phyloP scores from a whole-genome alignment of 2,329 filamentous ascomycete species.

The Claviceps citrina region DNA sequence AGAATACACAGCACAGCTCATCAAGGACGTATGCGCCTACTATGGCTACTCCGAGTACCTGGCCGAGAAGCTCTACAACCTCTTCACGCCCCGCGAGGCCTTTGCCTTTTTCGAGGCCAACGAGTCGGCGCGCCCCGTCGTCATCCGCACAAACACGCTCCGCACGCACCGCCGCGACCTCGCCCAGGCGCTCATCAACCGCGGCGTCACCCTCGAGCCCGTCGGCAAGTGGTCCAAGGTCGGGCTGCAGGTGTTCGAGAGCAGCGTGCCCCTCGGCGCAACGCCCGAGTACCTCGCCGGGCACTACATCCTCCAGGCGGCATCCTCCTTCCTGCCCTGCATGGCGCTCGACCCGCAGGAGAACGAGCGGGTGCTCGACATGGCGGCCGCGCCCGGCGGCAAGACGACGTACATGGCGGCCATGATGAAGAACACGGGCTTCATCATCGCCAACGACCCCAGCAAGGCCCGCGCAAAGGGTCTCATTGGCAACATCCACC shows the following conservation, averaged over 20 bases:
- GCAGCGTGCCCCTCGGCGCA: conserved; percentile 68
- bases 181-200: conserved; percentile 86
- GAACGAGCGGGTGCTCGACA: conserved; percentile 75
- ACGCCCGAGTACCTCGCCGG: conserved; percentile 95
- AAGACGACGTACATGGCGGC: conserved; percentile 51
- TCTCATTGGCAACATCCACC: conserved; percentile 95
- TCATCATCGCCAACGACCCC: conserved; percentile 90
- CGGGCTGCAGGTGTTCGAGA: conserved; percentile 90
- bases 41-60: conserved; percentile 91
- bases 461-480: conserved; percentile 88
- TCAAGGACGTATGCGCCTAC: conserved; percentile 89
- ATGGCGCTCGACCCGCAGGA: conserved; percentile 95
- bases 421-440: conserved; percentile 59
- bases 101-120: conserved; percentile 99
- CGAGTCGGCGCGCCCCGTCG: conserved; percentile 82
- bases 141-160: conserved; percentile 93
- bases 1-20: conserved; percentile 73
- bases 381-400: conserved; percentile 16
- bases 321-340: conserved; percentile 89
- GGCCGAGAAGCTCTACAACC: conserved; percentile 86
- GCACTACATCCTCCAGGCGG: conserved; percentile 95
- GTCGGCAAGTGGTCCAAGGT: conserved; percentile 99
- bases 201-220: conserved; percentile 87
- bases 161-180: conserved; percentile 63
- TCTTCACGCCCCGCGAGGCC: conserved; percentile 85